phyloP scores from a whole-genome alignment of 139 green algal genomes.

The Dunaliella primolecta region DNA sequence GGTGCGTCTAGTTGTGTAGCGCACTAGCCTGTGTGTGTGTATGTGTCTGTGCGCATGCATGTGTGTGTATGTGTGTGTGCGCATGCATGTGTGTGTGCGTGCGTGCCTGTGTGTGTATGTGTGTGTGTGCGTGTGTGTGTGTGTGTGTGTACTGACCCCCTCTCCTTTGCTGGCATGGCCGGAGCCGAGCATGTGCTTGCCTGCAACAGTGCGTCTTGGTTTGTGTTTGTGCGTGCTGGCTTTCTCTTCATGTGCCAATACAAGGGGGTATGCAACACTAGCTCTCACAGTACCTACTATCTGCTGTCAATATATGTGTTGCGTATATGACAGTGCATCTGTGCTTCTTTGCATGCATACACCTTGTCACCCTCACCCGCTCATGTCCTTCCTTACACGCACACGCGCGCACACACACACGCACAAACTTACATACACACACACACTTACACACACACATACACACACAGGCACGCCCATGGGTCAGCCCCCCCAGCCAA shows the following conservation, averaged over 20 bases:
- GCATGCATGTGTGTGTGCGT: background rate
- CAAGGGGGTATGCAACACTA: too few species aligned
- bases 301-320: too few species aligned
- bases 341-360: background rate
- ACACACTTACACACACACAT: background rate
- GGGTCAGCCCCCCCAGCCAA: too few species aligned
- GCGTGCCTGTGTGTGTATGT: background rate
- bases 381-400: background rate
- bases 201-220: too few species aligned
- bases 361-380: background rate
- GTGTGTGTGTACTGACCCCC: background rate
- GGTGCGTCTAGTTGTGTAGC: background rate
- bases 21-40: background rate
- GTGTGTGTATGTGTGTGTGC: background rate
- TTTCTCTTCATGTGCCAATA: too few species aligned
- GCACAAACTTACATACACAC: background rate
- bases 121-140: background rate
- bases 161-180: too few species aligned
- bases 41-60: background rate
- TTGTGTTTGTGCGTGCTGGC: too few species aligned
- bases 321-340: too few species aligned
- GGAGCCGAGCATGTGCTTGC: too few species aligned
- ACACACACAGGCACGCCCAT: too few species aligned
- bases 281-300: too few species aligned
- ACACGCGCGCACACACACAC: background rate